These are phyloP conservation scores for Pestalotiopsis sp. DNA, from an alignment of 2,329 filamentous ascomycete species.

Conservation along the genomic window DNA sequence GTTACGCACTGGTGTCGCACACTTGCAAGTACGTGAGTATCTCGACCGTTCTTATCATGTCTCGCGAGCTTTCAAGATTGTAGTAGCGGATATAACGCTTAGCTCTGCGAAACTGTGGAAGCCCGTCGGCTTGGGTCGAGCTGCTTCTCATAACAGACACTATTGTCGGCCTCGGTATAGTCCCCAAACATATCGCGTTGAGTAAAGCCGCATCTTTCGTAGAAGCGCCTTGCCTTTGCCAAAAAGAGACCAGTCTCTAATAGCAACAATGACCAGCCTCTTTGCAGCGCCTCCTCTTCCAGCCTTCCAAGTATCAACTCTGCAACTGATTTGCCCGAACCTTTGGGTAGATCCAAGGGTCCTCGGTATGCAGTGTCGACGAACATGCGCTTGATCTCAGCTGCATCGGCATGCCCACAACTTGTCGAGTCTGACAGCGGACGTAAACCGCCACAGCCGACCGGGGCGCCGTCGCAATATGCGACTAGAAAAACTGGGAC, in stretches of 20 bases:
- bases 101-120: neutral
- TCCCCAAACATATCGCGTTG: neutral
- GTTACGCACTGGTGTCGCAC: no score
- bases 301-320: neutral
- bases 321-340: neutral
- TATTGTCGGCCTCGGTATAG: neutral
- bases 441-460: neutral
- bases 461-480: neutral
- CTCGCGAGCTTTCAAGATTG: neutral
- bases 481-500: neutral
- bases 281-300: neutral
- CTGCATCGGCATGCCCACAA: neutral
- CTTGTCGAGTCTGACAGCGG: neutral
- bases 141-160: neutral
- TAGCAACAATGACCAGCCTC: neutral
- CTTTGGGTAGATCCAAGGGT: neutral
- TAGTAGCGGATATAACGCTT: neutral
- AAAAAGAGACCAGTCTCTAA: neutral
- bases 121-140: neutral
- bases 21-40: no score
- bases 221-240: neutral
- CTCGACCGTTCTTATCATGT: neutral
- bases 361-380: neutral
- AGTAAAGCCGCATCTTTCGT: neutral
- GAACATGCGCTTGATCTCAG: neutral